Percentiles rank a stretch among this genome's conserved stretches.
These are phyloP conservation scores for Petunia axillaris DNA, from an alignment of 257 asterid genomes.

Conservation along the genomic window DNA sequence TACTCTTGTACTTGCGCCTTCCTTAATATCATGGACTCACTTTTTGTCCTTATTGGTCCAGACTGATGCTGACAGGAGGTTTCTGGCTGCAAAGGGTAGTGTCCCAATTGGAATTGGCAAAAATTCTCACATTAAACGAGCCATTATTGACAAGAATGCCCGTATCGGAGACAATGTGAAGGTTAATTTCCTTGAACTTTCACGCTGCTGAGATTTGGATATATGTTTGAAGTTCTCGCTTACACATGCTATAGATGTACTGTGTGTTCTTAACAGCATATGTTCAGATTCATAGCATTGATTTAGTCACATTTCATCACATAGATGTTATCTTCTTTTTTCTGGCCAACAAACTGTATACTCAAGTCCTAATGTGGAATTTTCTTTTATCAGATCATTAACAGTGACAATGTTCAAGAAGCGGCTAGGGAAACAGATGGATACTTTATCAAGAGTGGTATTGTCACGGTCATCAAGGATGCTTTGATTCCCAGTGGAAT, in stretches of 20 bases:
- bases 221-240: background rate
- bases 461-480: slow-evolving; percentile 87
- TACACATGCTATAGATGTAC: background rate
- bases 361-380: background rate
- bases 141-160: slow-evolving; percentile 93
- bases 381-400: slow-evolving; percentile 55
- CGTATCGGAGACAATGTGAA: slow-evolving; percentile 84
- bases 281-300: background rate
- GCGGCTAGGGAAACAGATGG: slow-evolving; percentile 96
- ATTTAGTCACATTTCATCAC: background rate
- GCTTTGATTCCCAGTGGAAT: slow-evolving; percentile 79
- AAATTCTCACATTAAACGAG: slow-evolving; percentile 77
- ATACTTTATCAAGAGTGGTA: slow-evolving; percentile 91
- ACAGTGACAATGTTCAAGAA: slow-evolving; percentile 79
- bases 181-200: slow-evolving; percentile 38
- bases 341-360: background rate
- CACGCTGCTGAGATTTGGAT: background rate
- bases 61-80: slow-evolving; percentile 82
- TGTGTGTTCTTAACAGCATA: background rate
- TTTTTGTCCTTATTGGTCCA: slow-evolving; percentile 34
- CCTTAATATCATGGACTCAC: background rate
- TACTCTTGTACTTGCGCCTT: background rate
- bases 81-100: slow-evolving; percentile 71
- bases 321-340: background rate
- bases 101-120: slow-evolving; percentile 91